Evolutionary conservation across 352 stramenopile species (phyloP).

Genomic region (Peronospora farinosa): DNA sequence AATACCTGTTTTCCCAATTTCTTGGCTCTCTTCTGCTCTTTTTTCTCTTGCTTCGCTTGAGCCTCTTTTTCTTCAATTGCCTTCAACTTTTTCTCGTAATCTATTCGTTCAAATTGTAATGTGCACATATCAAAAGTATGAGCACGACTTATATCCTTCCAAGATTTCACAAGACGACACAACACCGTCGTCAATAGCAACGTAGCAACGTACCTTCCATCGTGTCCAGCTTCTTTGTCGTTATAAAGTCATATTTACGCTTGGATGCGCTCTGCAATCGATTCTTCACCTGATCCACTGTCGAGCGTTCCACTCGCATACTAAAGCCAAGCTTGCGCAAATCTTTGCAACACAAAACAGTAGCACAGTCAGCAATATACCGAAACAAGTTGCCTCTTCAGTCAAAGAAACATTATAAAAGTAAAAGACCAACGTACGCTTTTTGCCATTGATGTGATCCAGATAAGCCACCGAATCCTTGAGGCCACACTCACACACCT

Average conservation of each 20-base stretch:
- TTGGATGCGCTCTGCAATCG: slow-evolving; percentile 74
- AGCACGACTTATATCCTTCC: neutral
- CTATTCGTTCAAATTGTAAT: slow-evolving; percentile 16
- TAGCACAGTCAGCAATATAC: neutral
- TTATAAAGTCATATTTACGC: slow-evolving; percentile 76
- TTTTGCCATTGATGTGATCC: slow-evolving; percentile 94
- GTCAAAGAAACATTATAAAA: neutral
- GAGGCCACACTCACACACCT: slow-evolving; percentile 88
- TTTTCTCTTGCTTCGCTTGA: slow-evolving; percentile 65
- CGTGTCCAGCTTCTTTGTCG: slow-evolving; percentile 74
- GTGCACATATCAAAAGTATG: neutral
- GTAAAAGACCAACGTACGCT: slow-evolving; percentile 47
- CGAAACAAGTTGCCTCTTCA: neutral
- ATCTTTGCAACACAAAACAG: slow-evolving; percentile 41
- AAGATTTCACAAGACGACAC: neutral
- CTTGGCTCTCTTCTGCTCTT: slow-evolving; percentile 67
- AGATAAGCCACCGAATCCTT: slow-evolving; percentile 92
- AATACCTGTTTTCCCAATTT: slow-evolving; percentile 28
- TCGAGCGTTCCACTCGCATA: slow-evolving; percentile 88
- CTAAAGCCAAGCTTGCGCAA: slow-evolving; percentile 86
- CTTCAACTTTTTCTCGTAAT: slow-evolving; percentile 85
- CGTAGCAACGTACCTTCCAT: slow-evolving; percentile 52
- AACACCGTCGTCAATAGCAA: slow-evolving; percentile 4
- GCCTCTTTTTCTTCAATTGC: slow-evolving; percentile 58
- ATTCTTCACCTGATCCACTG: slow-evolving; percentile 83